Conservation (phyloP, 2,329 filamentous ascomycete genomes). For the Sporothrix phasma region DNA sequence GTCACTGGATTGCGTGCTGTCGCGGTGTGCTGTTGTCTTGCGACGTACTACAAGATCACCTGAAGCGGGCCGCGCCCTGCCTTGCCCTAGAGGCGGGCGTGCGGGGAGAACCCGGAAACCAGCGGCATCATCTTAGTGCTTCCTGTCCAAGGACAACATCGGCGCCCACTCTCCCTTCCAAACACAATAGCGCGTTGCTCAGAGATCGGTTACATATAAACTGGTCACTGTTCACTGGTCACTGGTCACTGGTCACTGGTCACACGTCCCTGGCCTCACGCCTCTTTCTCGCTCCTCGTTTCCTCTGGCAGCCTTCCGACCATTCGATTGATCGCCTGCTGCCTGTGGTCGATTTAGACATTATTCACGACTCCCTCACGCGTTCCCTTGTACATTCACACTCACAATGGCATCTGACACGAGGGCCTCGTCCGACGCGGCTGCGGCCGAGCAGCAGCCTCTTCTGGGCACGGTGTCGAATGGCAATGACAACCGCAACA, state of each 20-base stretch:
- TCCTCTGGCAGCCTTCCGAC: neutral
- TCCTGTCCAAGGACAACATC: no score
- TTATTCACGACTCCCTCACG: neutral
- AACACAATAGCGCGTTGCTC: neutral
- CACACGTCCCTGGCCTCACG: neutral
- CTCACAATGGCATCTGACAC: neutral
- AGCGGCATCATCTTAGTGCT: neutral
- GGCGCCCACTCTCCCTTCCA: neutral
- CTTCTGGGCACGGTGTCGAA: neutral
- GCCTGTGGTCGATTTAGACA: neutral
- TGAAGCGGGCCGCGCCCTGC: neutral
- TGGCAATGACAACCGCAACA: neutral
- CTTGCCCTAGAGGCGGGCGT: neutral
- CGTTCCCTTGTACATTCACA: neutral
- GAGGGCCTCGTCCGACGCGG: neutral
- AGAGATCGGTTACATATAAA: neutral
- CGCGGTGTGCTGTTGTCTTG: neutral
- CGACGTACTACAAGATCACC: no score
- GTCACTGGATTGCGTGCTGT: neutral
- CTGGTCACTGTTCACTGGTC: no score
- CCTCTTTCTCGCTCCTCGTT: neutral
- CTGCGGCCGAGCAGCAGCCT: constrained; percentile 3
- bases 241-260: no score
- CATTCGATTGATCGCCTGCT: no score
- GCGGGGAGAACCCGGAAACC: neutral